A percentile compares a stretch with the other conserved stretches of the same genome.
Conservation (phyloP, 305 asterid species). For the Caryopteris hybrid region DNA sequence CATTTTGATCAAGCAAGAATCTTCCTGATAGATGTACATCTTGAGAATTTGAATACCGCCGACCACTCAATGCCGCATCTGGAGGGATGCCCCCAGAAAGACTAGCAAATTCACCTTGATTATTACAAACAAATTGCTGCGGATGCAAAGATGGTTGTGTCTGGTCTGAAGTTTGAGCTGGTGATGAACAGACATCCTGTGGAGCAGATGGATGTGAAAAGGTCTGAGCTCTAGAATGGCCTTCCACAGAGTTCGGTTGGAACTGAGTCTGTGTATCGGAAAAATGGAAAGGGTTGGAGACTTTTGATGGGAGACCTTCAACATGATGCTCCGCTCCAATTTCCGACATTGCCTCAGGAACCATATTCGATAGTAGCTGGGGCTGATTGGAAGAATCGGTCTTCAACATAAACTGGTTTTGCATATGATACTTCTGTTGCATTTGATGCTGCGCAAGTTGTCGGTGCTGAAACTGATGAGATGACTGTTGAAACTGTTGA, state of each 20-base stretch:
- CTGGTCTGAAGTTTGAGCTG: slow-evolving; percentile 49
- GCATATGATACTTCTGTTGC: slow-evolving; percentile 65
- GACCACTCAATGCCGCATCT: slow-evolving; percentile 45
- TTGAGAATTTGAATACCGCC: slow-evolving; percentile 52
- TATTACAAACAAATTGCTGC: slow-evolving; percentile 50
- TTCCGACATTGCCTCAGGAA: slow-evolving; percentile 51
- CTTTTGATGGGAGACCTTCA: slow-evolving; percentile 53
- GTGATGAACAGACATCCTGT: slow-evolving; percentile 42
- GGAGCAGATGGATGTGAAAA: slow-evolving; percentile 45
- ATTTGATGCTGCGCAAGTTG: slow-evolving; percentile 52
- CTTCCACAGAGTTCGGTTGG: slow-evolving; percentile 42
- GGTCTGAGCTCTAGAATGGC: slow-evolving; percentile 50
- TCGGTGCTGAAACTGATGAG: slow-evolving; percentile 65
- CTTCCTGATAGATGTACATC: slow-evolving; percentile 46
- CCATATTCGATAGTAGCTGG: slow-evolving; percentile 49
- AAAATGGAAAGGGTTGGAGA: slow-evolving; percentile 49
- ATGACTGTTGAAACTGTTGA: slow-evolving; percentile 50
- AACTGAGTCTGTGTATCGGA: slow-evolving; percentile 60
- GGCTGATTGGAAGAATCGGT: slow-evolving; percentile 48
- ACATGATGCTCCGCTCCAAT: slow-evolving; percentile 48
- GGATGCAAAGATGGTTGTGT: slow-evolving; percentile 51
- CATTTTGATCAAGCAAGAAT: slow-evolving; percentile 39
- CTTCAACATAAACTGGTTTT: slow-evolving; percentile 46
- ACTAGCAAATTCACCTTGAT: slow-evolving; percentile 49
- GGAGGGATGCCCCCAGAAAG: slow-evolving; percentile 45